Evolutionary conservation across 352 stramenopile genomes (phyloP).

Genomic region (Phytophthora hibernalis): DNA sequence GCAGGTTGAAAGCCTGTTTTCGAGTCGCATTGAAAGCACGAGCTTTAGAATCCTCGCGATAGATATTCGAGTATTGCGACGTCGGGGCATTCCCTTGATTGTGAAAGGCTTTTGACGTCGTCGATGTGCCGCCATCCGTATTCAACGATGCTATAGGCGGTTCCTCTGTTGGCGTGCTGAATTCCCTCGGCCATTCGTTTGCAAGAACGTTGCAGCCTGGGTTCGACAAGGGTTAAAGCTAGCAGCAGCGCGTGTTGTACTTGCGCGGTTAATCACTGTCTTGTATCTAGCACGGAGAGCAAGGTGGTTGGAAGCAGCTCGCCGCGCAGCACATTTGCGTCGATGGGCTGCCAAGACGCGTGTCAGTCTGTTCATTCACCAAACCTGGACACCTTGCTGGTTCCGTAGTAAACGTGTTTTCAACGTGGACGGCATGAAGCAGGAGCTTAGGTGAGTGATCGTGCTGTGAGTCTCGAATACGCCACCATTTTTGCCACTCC

Average conservation of each 20-base stretch:
- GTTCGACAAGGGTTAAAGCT: slow-evolving; percentile 13
- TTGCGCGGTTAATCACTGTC: slow-evolving; percentile 22
- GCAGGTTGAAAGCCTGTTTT: slow-evolving; percentile 35
- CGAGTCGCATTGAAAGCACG: slow-evolving; percentile 32
- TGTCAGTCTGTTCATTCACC: slow-evolving; percentile 53
- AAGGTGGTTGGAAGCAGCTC: slow-evolving; percentile 8
- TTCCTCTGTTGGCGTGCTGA: slow-evolving; percentile 29
- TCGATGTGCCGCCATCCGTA: slow-evolving; percentile 33
- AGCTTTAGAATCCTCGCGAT: slow-evolving; percentile 37
- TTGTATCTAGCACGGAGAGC: slow-evolving; percentile 25
- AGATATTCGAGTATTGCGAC: slow-evolving; percentile 41
- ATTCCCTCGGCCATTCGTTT: slow-evolving; percentile 26
- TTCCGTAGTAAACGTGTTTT: slow-evolving; percentile 37
- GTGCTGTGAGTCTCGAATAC: slow-evolving; percentile 35
- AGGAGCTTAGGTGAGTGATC: slow-evolving; percentile 40
- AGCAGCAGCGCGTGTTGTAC: slow-evolving; percentile 11
- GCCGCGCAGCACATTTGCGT: slow-evolving; percentile 28
- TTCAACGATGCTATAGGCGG: slow-evolving; percentile 40
- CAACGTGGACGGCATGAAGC: slow-evolving; percentile 38
- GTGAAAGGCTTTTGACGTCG: slow-evolving; percentile 35
- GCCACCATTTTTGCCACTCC: slow-evolving; percentile 39
- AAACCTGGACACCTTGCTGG: slow-evolving; percentile 44
- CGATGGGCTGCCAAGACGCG: slow-evolving; percentile 55
- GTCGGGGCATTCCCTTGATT: slow-evolving; percentile 35
- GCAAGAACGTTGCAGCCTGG: slow-evolving; percentile 19